phyloP scores from a whole-genome alignment of 257 asterid genomes.

The Solanum bulbocastanum region DNA sequence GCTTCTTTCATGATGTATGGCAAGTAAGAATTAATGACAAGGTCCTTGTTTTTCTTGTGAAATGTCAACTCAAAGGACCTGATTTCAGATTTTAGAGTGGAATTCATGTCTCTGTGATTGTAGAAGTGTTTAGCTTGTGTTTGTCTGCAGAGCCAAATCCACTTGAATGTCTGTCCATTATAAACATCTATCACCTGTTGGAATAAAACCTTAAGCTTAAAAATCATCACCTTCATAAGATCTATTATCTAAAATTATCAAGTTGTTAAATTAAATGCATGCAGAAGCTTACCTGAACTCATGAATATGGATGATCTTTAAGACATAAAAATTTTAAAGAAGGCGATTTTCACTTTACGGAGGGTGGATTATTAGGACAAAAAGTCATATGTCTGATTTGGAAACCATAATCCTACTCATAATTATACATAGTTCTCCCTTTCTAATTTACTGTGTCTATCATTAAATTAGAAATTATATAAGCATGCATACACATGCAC shows the following conservation, averaged over 20 bases:
- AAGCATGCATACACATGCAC: no score
- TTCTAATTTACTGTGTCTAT: not conserved
- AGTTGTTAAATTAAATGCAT: not conserved
- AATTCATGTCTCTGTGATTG: not conserved
- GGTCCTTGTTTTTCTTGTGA: conserved; percentile 4
- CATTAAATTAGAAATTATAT: not conserved
- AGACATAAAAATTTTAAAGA: not conserved
- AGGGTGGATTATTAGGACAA: not conserved
- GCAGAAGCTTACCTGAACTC: not conserved
- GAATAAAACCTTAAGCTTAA: not conserved
- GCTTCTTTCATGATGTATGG: conserved; percentile 8
- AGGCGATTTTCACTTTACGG: not conserved
- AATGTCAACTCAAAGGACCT: conserved; percentile 9
- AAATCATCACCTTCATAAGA: not conserved
- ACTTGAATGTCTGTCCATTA: not conserved
- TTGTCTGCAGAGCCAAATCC: not conserved
- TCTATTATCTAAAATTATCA: not conserved
- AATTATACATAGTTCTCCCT: not conserved
- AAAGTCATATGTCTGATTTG: not conserved
- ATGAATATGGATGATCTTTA: not conserved
- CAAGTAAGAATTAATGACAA: conserved; percentile 5
- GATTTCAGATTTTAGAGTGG: not conserved
- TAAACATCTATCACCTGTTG: not conserved
- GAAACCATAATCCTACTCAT: not conserved
- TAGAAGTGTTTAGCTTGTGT: not conserved